A percentile compares a stretch with the other conserved stretches of the same genome.
phyloP scores from a whole-genome alignment of 345 rosid genomes.

The Cochlearia excelsa region DNA sequence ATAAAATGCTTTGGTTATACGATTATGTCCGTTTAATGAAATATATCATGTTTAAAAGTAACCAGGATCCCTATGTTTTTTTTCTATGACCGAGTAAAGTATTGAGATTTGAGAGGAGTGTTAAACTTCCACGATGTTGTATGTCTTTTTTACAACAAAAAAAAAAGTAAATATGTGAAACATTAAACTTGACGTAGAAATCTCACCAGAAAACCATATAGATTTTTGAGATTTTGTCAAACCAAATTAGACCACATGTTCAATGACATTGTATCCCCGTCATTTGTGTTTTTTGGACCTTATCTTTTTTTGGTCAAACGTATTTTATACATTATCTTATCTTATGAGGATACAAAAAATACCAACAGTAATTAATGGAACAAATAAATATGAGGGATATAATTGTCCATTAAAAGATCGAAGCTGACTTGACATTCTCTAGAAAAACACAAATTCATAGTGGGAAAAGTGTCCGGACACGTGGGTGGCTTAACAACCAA shows the following conservation, averaged over 20 bases:
- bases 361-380: constrained; percentile 9
- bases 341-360: constrained; percentile 5
- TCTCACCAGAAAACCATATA: background rate
- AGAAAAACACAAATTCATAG: constrained; percentile 23
- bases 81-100: background rate
- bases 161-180: background rate
- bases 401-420: background rate
- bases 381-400: background rate
- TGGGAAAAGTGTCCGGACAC: constrained; percentile 30
- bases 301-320: background rate
- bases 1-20: constrained; percentile 5
- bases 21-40: background rate
- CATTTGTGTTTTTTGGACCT: background rate
- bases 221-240: background rate
- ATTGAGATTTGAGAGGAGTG: background rate
- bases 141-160: background rate
- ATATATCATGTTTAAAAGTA: background rate
- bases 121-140: constrained; percentile 1
- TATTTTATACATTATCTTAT: too few relatives aligned
- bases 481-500: constrained; percentile 30
- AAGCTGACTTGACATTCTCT: constrained; percentile 16
- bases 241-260: constrained; percentile 27
- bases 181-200: constrained; percentile 15
- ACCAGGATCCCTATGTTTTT: background rate
- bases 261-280: constrained; percentile 10